Evolutionary conservation across 495 filamentous ascomycete species (phyloP).

Genomic region (Astrothelium macrocarpum): DNA sequence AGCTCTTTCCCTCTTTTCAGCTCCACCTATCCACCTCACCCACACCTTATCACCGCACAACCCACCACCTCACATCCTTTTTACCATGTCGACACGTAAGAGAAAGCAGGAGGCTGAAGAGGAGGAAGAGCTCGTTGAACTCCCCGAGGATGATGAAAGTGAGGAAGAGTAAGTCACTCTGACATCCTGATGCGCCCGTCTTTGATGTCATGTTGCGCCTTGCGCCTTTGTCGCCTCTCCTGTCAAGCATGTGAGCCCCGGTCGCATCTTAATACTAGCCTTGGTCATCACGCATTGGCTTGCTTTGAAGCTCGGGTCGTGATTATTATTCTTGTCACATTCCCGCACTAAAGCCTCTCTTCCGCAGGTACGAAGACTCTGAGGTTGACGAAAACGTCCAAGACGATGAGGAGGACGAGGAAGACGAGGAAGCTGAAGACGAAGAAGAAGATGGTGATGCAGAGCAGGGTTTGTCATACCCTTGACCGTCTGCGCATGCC

Average conservation of each 20-base stretch:
- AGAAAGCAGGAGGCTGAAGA: conserved; percentile 55
- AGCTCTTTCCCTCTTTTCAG: not conserved
- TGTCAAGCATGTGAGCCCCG: not conserved
- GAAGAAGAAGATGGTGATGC: conserved; percentile 22
- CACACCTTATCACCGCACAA: not conserved
- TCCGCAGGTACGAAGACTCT: conserved; percentile 17
- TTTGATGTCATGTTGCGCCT: conserved; percentile 25
- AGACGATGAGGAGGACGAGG: conserved; percentile 17
- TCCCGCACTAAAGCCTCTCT: not conserved
- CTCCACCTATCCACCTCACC: not conserved
- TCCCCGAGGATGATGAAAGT: conserved; percentile 47
- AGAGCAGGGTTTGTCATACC: conserved; percentile 8
- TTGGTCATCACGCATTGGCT: not conserved
- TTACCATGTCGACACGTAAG: conserved; percentile 52
- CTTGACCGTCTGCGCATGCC: not conserved
- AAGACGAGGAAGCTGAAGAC: conserved; percentile 14
- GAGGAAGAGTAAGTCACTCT: conserved; percentile 51
- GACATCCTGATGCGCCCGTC: conserved; percentile 2
- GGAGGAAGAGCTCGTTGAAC: conserved; percentile 49
- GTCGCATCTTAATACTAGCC: not conserved
- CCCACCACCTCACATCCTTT: not conserved
- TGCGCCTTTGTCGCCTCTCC: not conserved
- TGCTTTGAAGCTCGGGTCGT: not conserved
- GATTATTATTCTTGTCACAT: not conserved
- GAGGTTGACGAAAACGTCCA: conserved; percentile 25